These are phyloP conservation scores for Elsinoe perseae DNA, from an alignment of 2,329 filamentous ascomycete genomes.

Conservation along the genomic window DNA sequence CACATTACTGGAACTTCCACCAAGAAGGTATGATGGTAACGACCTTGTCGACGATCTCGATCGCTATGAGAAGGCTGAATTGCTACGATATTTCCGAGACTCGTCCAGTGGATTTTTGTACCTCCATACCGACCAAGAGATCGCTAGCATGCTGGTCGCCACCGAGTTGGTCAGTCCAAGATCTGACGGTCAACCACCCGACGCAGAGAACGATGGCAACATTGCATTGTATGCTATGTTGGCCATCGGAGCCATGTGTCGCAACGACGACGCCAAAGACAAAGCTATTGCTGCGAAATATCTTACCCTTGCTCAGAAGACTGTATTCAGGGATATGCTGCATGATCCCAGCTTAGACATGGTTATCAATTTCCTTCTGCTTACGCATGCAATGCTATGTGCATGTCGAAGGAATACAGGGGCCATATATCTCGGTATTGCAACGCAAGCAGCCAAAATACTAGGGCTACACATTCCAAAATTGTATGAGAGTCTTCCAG, in stretches of 20 bases:
- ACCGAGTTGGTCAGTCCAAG: background rate
- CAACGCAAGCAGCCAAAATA: constrained; percentile 49
- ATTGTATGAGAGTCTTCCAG: constrained; percentile 13
- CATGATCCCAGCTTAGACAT: constrained; percentile 48
- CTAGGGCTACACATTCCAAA: constrained; percentile 45
- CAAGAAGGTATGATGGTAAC: background rate
- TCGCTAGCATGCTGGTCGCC: background rate
- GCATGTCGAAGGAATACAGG: constrained; percentile 53
- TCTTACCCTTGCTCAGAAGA: constrained; percentile 43
- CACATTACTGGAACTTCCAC: constrained; percentile 43
- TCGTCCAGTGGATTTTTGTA: constrained; percentile 38
- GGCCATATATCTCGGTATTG: constrained; percentile 57
- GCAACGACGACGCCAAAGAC: background rate
- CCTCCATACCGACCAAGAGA: constrained; percentile 28
- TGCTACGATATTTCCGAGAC: constrained; percentile 30
- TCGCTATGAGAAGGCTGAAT: constrained; percentile 28
- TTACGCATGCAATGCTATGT: constrained; percentile 54
- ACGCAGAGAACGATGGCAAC: constrained; percentile 31
- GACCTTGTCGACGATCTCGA: constrained; percentile 23
- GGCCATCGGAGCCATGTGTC: constrained; percentile 48
- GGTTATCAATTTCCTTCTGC: constrained; percentile 47
- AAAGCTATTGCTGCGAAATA: constrained; percentile 30
- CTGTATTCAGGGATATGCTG: constrained; percentile 45
- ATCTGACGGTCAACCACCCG: constrained; percentile 20
- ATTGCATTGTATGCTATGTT: constrained; percentile 34